These are phyloP conservation scores for Lachnellula willkommii DNA, from an alignment of 2,329 filamentous ascomycete species.

Conservation along the genomic window DNA sequence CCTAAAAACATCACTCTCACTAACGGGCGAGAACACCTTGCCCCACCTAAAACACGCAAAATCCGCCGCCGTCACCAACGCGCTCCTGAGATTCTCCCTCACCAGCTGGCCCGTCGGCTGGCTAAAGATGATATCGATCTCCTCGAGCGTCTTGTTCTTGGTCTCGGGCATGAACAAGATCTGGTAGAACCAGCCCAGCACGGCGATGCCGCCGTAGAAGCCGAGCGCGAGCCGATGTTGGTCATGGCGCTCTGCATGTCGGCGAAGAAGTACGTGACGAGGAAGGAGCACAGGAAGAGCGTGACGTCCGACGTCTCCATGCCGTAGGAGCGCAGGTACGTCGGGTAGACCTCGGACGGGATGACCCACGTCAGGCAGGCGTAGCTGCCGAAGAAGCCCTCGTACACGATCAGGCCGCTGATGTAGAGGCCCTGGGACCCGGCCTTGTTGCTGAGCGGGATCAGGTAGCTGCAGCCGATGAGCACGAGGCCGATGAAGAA, in stretches of 20 bases:
- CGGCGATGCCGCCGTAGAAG: slow-evolving; percentile 69
- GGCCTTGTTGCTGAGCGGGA: slow-evolving; percentile 43
- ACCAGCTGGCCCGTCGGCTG: slow-evolving; percentile 59
- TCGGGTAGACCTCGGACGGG: slow-evolving; percentile 66
- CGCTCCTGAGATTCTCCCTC: slow-evolving; percentile 47
- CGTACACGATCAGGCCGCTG: slow-evolving; percentile 62
- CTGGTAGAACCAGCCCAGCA: slow-evolving; percentile 67
- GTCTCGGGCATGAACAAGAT: slow-evolving; percentile 72
- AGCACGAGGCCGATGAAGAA: slow-evolving; percentile 66
- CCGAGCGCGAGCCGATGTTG: slow-evolving; percentile 60
- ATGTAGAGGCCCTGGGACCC: slow-evolving; percentile 58
- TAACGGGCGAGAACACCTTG: slow-evolving; percentile 27
- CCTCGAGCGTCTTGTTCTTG: slow-evolving; percentile 61
- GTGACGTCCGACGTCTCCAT: slow-evolving; percentile 66
- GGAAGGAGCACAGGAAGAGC: slow-evolving; percentile 65
- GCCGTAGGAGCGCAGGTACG: slow-evolving; percentile 66
- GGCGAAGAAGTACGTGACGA: slow-evolving; percentile 71
- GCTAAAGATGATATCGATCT: slow-evolving; percentile 64
- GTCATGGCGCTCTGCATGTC: slow-evolving; percentile 65
- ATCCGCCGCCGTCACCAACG: slow-evolving; percentile 23
- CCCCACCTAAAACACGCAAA: slow-evolving; percentile 26
- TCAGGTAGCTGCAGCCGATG: slow-evolving; percentile 59
- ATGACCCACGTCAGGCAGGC: slow-evolving; percentile 61
- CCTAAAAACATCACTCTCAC: slow-evolving; percentile 27
- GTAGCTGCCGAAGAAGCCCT: slow-evolving; percentile 63